These are phyloP conservation scores for Geotrichum phurueaensis DNA, from an alignment of 1,139 yeast species.

Conservation along the genomic window DNA sequence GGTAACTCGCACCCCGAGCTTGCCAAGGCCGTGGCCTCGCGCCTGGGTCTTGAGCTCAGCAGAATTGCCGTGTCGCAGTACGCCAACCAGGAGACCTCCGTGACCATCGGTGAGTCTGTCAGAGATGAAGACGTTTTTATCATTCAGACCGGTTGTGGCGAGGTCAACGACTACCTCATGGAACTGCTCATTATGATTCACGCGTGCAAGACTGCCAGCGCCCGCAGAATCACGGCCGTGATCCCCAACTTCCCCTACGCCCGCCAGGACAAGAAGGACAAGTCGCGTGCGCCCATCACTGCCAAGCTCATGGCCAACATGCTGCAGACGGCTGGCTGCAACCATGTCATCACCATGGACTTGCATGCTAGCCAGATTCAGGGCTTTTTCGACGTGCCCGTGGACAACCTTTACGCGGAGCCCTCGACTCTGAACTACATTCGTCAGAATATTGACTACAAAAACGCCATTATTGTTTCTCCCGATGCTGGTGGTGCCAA, in stretches of 20 bases:
- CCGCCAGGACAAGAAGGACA: constrained; percentile 94
- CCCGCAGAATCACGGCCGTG: constrained; percentile 90
- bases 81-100: constrained; percentile 72
- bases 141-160: constrained; percentile 86
- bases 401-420: constrained; percentile 91
- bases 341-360: constrained; percentile 96
- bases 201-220: constrained; percentile 93
- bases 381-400: constrained; percentile 95
- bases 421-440: constrained; percentile 88
- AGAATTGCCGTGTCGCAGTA: constrained; percentile 43
- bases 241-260: constrained; percentile 97
- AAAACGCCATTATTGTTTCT: constrained; percentile 72
- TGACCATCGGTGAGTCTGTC: constrained; percentile 88
- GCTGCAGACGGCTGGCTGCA: constrained; percentile 92
- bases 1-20: constrained; percentile 85
- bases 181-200: constrained; percentile 86
- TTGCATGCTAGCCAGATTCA: constrained; percentile 98
- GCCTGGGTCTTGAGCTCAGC: constrained; percentile 39
- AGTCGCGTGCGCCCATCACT: constrained; percentile 93
- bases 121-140: constrained; percentile 90
- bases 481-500: constrained; percentile 99
- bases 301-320: constrained; percentile 93
- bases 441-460: constrained; percentile 56
- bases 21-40: constrained; percentile 74
- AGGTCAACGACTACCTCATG: constrained; percentile 78